phyloP scores from a whole-genome alignment of 1,284 basidiomycete species.

The Heterobasidion occidentale region DNA sequence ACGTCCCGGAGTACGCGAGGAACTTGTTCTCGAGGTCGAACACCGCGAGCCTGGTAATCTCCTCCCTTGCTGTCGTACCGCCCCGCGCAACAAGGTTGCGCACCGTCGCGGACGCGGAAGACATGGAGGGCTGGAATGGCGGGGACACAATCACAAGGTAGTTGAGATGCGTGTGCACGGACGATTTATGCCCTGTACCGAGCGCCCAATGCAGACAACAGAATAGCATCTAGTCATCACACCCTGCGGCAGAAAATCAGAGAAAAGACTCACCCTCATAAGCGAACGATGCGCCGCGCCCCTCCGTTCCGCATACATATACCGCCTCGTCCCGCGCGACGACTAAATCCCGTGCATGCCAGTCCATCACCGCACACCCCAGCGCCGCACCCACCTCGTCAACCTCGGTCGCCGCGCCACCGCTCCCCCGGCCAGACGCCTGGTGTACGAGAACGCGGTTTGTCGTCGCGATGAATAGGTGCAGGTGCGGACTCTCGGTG shows the following conservation, averaged over 20 bases:
- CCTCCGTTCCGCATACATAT: constrained; percentile 80
- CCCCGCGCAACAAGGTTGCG: constrained; percentile 60
- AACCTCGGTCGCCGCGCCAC: constrained; percentile 58
- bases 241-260: background rate
- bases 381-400: constrained; percentile 84
- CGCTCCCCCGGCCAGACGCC: constrained; percentile 69
- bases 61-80: constrained; percentile 32
- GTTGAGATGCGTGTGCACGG: constrained; percentile 65
- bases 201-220: background rate
- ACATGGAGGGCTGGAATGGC: constrained; percentile 62
- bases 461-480: constrained; percentile 86
- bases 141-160: constrained; percentile 90
- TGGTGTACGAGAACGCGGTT: constrained; percentile 75
- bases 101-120: constrained; percentile 66
- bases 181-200: constrained; percentile 54
- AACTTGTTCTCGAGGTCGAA: constrained; percentile 94
- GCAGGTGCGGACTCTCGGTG: constrained; percentile 41
- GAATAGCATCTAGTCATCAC: background rate
- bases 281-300: constrained; percentile 81
- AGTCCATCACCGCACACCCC: constrained; percentile 80
- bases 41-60: constrained; percentile 82
- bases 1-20: constrained; percentile 76
- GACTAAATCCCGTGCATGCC: constrained; percentile 65
- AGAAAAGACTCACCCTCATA: constrained; percentile 62
- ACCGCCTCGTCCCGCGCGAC: constrained; percentile 91